phyloP scores from a whole-genome alignment of 2,329 filamentous ascomycete genomes.

The Ceratocystis eucalypticola region DNA sequence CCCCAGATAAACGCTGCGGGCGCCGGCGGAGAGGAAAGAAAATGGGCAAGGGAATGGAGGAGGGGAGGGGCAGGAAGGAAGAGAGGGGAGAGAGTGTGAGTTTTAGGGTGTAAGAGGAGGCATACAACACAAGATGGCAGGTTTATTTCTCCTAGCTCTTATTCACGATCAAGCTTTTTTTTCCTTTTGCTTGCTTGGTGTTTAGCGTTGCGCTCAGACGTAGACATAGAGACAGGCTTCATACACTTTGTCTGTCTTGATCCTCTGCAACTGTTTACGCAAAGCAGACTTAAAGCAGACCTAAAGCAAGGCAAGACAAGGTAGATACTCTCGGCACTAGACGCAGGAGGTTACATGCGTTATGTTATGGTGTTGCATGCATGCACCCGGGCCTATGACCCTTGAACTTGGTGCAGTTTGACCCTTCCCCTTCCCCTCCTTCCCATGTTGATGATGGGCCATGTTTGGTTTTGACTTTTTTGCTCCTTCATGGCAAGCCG shows the following conservation, averaged over 20 bases:
- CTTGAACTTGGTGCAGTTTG: background rate
- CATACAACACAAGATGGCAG: background rate
- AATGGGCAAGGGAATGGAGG: background rate
- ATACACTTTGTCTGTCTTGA: background rate
- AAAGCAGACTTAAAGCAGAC: background rate
- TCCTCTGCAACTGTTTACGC: background rate
- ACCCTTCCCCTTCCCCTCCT: background rate
- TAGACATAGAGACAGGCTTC: background rate
- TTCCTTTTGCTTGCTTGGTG: background rate
- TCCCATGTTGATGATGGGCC: background rate
- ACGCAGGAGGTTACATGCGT: slow-evolving; percentile 3
- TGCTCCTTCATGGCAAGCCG: background rate
- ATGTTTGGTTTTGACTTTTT: slow-evolving; percentile 5
- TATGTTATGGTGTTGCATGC: slow-evolving; percentile 1
- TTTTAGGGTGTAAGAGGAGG: background rate
- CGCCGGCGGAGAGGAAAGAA: background rate
- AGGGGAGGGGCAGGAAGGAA: background rate
- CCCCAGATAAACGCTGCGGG: background rate
- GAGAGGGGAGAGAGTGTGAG: background rate
- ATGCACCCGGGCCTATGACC: slow-evolving; percentile 1
- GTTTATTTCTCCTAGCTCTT: background rate
- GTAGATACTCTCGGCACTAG: background rate
- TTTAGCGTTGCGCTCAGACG: slow-evolving; percentile 4
- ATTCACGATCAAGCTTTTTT: slow-evolving; percentile 1
- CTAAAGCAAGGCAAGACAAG: too few relatives aligned